Evolutionary conservation across 2,329 filamentous ascomycete genomes (phyloP).

Genomic region (Daldinia sp.): DNA sequence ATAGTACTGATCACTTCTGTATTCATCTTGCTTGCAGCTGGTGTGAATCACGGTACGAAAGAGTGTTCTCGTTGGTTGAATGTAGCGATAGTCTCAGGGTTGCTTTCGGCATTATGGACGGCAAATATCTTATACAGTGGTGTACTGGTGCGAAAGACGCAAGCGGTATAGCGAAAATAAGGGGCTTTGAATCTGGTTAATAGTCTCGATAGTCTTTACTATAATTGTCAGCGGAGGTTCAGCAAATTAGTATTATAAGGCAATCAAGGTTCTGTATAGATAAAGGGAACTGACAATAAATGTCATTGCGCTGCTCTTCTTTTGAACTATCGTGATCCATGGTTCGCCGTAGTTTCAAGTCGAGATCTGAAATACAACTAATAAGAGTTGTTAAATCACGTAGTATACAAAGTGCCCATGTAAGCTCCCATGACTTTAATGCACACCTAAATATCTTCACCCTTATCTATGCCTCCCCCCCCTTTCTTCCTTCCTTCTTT

Average conservation of each 20-base stretch:
- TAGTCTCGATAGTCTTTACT: too few relatives aligned
- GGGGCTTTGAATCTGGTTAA: not conserved
- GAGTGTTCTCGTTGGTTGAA: conserved; percentile 34
- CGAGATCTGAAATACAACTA: too few relatives aligned
- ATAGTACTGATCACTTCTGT: conserved; percentile 39
- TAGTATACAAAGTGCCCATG: too few relatives aligned
- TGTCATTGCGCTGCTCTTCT: not conserved
- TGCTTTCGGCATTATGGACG: conserved; percentile 38
- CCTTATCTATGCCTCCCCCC: too few relatives aligned
- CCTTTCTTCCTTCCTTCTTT: too few relatives aligned
- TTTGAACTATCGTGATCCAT: not conserved
- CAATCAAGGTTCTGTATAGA: not conserved
- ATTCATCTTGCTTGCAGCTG: conserved; percentile 41
- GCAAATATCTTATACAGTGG: conserved; percentile 34
- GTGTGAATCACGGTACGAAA: conserved; percentile 37
- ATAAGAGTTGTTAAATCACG: too few relatives aligned
- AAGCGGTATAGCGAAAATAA: not conserved
- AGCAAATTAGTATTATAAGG: not conserved
- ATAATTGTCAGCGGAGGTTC: too few relatives aligned
- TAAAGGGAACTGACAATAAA: not conserved
- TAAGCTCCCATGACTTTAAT: too few relatives aligned
- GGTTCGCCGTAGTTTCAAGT: not conserved
- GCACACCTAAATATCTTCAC: too few relatives aligned
- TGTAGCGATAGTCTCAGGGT: conserved; percentile 26
- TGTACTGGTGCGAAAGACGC: not conserved